Evolutionary conservation across 2,329 filamentous ascomycete species (phyloP), one percentile per base, ranked within the genome.

Genomic region (Aspergillus sp.): DNA sequence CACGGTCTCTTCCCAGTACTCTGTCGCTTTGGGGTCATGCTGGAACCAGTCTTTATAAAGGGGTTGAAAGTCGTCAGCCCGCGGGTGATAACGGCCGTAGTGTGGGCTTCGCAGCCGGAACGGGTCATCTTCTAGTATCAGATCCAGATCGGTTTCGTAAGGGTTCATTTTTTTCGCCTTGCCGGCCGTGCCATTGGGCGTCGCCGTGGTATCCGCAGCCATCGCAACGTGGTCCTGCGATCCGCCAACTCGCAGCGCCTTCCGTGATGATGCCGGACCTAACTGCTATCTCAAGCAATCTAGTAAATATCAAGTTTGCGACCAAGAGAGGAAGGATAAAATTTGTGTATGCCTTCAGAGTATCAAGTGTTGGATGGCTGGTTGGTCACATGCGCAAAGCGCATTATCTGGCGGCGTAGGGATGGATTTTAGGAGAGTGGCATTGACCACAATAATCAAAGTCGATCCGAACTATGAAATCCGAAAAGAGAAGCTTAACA

Each of bases 1-100:
- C 54, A 75, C 68, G 8, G 72, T 60, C 5, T 63, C 63, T 55
- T 74, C 68, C 75, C 75, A 77, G 56, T 75, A 76, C 17, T 64
- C 44, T 41, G 64, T 67, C 15, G 63, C 63, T 19, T 70, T 66
- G 3, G 69, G 64, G 47, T 72, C 67, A 15, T 68, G 63, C 22
- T 67, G 66, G 49, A 70, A 66, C 70, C 73, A 76, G 46, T 68
- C 63, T 48, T 66, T 66, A 51, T 71, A 65, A 42, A 63, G 68
- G 41, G 74, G 73, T 27, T 63, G 66, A 60, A 77, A 77, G 57
- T 77, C 74, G 51, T 68, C 66, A 27, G 64, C 57, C 19, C 63
- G 65, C 11, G 72, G 69, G 19, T 61, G 55, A 58, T 75, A 75
- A 17, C 72, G 72, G 20, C 73, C 72, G 61, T 73, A 74, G 5